A percentile compares a stretch with the other conserved stretches of the same genome.
Conservation (phyloP, 371 early-diverging fungal species). For the Mucor indicus region DNA sequence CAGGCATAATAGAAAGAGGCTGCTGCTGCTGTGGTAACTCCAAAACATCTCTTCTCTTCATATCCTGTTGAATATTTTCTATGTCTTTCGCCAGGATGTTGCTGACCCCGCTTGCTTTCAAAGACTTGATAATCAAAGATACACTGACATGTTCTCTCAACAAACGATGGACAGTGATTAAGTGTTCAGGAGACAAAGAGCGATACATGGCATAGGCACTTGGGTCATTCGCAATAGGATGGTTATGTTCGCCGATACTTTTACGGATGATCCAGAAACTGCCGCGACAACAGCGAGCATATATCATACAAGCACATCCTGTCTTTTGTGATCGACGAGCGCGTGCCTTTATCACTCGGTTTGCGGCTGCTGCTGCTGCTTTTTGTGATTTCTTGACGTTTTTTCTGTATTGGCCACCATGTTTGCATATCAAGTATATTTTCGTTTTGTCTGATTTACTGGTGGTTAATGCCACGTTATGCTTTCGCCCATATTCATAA, state of each 20-base stretch:
- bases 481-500: conserved; percentile 17
- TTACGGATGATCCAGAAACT: conserved; percentile 18
- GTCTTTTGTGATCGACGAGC: conserved; percentile 17
- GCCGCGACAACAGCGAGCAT: conserved; percentile 13
- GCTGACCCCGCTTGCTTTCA: conserved; percentile 9
- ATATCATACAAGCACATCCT: conserved; percentile 21
- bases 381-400: conserved; percentile 2
- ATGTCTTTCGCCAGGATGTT: conserved; percentile 22
- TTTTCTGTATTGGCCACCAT: conserved; percentile 20
- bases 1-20: too few relatives aligned
- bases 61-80: conserved; percentile 25
- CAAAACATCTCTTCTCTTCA: conserved; percentile 11
- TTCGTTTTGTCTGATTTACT: conserved; percentile 23
- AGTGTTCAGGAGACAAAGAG: conserved; percentile 13
- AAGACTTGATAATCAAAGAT: conserved; percentile 6
- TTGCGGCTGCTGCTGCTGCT: not conserved
- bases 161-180: conserved; percentile 5
- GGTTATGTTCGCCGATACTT: conserved; percentile 21
- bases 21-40: conserved; percentile 2
- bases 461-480: conserved; percentile 18
- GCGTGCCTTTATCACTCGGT: conserved; percentile 1
- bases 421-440: conserved; percentile 23
- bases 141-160: conserved; percentile 11
- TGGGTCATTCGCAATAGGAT: conserved; percentile 13
- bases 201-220: conserved; percentile 19